Evolutionary conservation across 2,329 filamentous ascomycete species (phyloP), one percentile per base, ranked within the genome.

Genomic region (Ophiobolus disseminans): DNA sequence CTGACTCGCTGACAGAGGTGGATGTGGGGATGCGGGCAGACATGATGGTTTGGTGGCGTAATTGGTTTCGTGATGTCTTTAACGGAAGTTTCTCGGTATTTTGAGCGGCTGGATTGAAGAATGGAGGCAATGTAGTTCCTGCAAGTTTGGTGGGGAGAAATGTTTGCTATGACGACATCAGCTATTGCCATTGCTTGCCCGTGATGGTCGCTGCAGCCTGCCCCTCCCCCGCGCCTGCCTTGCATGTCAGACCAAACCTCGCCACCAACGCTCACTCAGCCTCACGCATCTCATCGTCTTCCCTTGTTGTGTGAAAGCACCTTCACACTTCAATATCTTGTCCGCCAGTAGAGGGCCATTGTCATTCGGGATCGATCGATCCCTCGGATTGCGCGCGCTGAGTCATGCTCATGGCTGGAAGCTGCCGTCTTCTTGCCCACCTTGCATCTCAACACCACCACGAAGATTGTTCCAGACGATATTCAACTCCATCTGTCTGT

Each of bases 1-100:
- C 80, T 46, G 82, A 85, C 76, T 88, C 86, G 61, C 79, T 76
- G 64, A 88, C 84, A 20, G 82, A 86, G 63, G 84, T 87, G 50
- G 84, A 84, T 32, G 86, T 88, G 52, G 86, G 86, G 68, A 88
- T 87, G 40, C 54, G 47, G 34, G 43, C 43, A 16, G 66, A 63
- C 66, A 69, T 70, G 25, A 30, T 60, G 54, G 17, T 39, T 37
- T 42, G 7, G 21, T 22, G 30, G 21, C 45, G 44, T 35, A 47
- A 50, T 61, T 50, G 38, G 20, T 7, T 47, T 21, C 43, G 21
- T 19, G 36, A 23, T 28, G 32, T 45, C 26, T 8, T 35, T 42
- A 17, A 31, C 25, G 9, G 8, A 14, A 6, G 9, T 35, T 38
- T 14, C 7, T 26, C 6, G 6, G 23, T 6, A 26, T 7, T 26